These are phyloP conservation scores for Phalaenopsis hybrid DNA, from an alignment of 116 monocot genomes.

Conservation along the genomic window DNA sequence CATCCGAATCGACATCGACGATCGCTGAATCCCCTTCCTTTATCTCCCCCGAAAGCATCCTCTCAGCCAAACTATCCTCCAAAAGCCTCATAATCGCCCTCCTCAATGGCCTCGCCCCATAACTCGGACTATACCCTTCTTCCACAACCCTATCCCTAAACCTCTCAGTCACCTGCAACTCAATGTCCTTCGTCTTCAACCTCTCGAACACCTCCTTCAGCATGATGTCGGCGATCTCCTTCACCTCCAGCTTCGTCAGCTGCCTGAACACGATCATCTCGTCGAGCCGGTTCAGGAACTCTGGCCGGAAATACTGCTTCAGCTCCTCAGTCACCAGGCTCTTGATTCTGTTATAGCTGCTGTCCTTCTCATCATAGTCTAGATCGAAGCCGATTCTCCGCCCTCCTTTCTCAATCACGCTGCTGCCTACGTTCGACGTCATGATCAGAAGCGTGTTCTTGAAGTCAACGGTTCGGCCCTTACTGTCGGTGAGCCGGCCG, in stretches of 20 bases:
- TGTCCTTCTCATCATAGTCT: constrained; percentile 86
- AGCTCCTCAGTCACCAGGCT: constrained; percentile 82
- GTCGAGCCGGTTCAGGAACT: constrained; percentile 82
- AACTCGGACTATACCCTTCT: constrained; percentile 82
- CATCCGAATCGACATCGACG: constrained; percentile 77
- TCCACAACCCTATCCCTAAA: constrained; percentile 81
- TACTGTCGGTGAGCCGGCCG: constrained; percentile 86
- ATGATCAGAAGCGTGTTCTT: constrained; percentile 92
- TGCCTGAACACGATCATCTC: constrained; percentile 96
- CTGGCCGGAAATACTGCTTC: constrained; percentile 89
- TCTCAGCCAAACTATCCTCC: constrained; percentile 84
- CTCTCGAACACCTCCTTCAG: constrained; percentile 75
- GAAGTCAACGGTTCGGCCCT: constrained; percentile 88
- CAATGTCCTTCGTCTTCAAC: constrained; percentile 52
- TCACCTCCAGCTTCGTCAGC: constrained; percentile 83
- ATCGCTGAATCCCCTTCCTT: constrained; percentile 86
- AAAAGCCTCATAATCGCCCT: constrained; percentile 89
- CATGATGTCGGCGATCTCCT: constrained; percentile 89
- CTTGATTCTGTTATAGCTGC: constrained; percentile 87
- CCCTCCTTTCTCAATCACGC: constrained; percentile 88
- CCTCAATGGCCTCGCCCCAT: constrained; percentile 83
- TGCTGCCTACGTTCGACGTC: constrained; percentile 95
- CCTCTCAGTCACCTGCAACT: constrained; percentile 75
- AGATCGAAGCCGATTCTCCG: constrained; percentile 85
- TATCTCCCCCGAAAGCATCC: constrained; percentile 82